Evolutionary conservation across 169 alveolate genomes (phyloP).

Genomic region (Babesia microti): DNA sequence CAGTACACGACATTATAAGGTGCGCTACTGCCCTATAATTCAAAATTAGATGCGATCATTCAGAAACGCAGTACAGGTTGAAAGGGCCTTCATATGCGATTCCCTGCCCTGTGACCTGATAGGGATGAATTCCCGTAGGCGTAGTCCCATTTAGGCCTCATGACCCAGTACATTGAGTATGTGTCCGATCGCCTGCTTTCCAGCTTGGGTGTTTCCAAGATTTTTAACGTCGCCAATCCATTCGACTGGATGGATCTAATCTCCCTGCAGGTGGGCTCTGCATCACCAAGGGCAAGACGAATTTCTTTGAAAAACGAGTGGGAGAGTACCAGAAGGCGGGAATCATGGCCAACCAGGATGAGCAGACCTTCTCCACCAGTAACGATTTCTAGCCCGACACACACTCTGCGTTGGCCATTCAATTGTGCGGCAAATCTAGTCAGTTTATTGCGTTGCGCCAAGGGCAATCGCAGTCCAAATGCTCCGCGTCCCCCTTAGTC

Average conservation of each 20-base stretch:
- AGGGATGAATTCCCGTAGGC: conserved; percentile 90
- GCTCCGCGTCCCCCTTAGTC: too few species aligned
- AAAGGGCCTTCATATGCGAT: conserved; percentile 87
- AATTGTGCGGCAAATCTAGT: background rate
- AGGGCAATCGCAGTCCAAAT: background rate
- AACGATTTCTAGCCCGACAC: conserved; percentile 38
- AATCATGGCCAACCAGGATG: conserved; percentile 74
- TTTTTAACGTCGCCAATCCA: conserved; percentile 86
- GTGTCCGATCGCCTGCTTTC: conserved; percentile 93
- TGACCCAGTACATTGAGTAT: conserved; percentile 92
- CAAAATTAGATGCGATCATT: background rate
- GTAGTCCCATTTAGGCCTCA: conserved; percentile 42
- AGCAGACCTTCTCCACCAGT: conserved; percentile 50
- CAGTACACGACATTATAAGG: conserved; percentile 80
- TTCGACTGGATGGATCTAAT: conserved; percentile 98
- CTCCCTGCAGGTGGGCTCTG: conserved; percentile 70
- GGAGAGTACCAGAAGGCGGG: conserved; percentile 97
- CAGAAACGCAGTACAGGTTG: conserved; percentile 92
- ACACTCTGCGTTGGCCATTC: background rate
- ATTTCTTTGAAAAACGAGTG: conserved; percentile 96
- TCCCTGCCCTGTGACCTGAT: conserved; percentile 93
- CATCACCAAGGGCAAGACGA: conserved; percentile 85
- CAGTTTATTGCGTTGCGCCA: too few species aligned
- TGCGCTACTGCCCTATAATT: background rate
- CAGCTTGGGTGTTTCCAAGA: conserved; percentile 83